phyloP scores from a whole-genome alignment of 148 eudicot species.

The Drosera capensis region DNA sequence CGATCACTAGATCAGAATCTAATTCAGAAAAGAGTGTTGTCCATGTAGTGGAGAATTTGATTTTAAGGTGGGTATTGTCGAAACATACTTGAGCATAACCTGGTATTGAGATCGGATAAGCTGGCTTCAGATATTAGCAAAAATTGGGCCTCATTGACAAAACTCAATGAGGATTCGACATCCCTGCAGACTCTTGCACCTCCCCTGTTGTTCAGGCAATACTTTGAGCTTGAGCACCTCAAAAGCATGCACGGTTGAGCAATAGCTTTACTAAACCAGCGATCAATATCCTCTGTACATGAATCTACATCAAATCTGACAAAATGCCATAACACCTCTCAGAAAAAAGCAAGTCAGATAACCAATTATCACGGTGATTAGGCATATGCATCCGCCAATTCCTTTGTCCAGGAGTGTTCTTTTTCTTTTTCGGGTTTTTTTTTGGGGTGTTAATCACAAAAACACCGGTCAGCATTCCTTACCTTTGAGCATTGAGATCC shows the following conservation, averaged over 20 bases:
- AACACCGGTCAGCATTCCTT: too few relatives aligned
- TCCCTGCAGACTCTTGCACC: slow-evolving; percentile 44
- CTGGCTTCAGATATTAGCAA: slow-evolving; percentile 81
- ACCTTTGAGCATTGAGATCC: slow-evolving; percentile 61
- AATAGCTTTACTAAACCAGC: slow-evolving; percentile 78
- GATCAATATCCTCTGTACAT: slow-evolving; percentile 40
- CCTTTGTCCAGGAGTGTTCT: too few relatives aligned
- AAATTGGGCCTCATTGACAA: slow-evolving; percentile 90
- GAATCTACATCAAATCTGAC: slow-evolving; percentile 62
- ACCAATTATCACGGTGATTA: too few relatives aligned
- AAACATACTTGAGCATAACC: slow-evolving; percentile 60
- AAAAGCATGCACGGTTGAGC: slow-evolving; percentile 75
- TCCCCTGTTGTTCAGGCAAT: slow-evolving; percentile 13
- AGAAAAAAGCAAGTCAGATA: neutral
- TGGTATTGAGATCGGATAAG: slow-evolving; percentile 58
- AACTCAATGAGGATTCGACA: slow-evolving; percentile 40
- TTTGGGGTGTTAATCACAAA: too few relatives aligned
- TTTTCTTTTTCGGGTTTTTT: too few relatives aligned
- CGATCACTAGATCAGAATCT: too few relatives aligned
- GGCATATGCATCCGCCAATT: too few relatives aligned
- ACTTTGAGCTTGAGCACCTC: slow-evolving; percentile 32
- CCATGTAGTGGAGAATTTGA: too few relatives aligned
- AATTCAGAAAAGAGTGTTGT: too few relatives aligned
- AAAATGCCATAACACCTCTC: slow-evolving; percentile 1
- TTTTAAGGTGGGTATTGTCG: too few relatives aligned